Base-by-base conservation (phyloP, 73 alveolate species). In the Halteria grandinella region DNA sequence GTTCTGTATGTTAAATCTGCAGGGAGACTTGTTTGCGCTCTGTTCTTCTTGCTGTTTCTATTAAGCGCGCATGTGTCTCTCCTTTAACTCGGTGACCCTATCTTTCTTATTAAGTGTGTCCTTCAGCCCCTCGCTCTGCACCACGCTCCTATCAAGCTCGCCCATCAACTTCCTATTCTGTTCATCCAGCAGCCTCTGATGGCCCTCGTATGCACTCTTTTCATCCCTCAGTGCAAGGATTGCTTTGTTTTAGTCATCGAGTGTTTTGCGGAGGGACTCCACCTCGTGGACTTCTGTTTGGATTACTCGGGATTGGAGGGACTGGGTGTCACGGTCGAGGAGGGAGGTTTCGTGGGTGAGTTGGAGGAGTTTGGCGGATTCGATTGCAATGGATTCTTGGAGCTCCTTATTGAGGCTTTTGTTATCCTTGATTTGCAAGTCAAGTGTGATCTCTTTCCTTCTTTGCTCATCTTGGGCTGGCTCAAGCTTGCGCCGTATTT, bases 101-200 rank as follows among this genome's bases (percentile, higher is more conserved):
- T n/a, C 25, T 23, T 43, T 62, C 27, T 60, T 62, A 25, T 62
- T 60, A 36, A 62, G 45, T 7, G 62, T 62, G n/a, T 44, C 27
- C 60, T 62, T 62, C 15, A 62, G 3, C 6, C 25, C 47, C 25
- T 62, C 78, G 40, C 43, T 52, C 10, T 57, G 36, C 27, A 40
- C n/a, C 18, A 17, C 40, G 27, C 36, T 40, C 44, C 24, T 62
- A 5, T 62, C 78, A 7, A 62, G 45, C 43, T 62, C 78, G 23
- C 5, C 24, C 47, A 62, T 17, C 41, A 62, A 23, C 5, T 57
- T 60, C 18, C 60, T 34, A 39, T 62, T 62, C 27, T 62, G 24
- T 3, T 62, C 78, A 10, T 62, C 78, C 14, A 62, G 25, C 20
- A 39, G 48, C 6, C 32, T 5, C 12, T 14, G n/a, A 62, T 62